Percentiles rank a stretch among this genome's conserved stretches.
Evolutionary conservation across 306 rosid species (phyloP).

Genomic region (Corylus americana): DNA sequence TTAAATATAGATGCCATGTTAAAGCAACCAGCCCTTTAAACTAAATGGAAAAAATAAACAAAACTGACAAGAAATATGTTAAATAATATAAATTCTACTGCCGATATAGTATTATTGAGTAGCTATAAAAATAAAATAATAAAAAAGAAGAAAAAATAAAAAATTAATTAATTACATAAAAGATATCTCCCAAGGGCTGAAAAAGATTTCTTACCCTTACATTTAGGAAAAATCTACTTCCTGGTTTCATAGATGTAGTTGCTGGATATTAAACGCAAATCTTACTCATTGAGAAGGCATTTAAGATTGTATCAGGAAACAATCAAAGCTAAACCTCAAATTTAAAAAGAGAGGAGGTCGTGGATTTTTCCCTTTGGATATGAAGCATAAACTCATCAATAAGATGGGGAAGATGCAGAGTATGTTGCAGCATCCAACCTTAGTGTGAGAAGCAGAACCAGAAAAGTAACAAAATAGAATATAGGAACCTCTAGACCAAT

Average conservation of each 20-base stretch:
- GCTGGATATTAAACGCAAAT: background rate
- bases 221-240: background rate
- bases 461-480: background rate
- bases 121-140: background rate
- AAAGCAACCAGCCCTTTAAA: background rate
- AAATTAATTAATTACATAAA: background rate
- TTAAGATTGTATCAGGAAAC: background rate
- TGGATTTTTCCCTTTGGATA: background rate
- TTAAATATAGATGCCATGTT: background rate
- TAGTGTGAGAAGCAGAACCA: background rate
- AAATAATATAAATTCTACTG: background rate
- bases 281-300: background rate
- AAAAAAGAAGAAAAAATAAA: no score
- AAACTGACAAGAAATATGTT: background rate
- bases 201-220: background rate
- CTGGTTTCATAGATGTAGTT: background rate
- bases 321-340: background rate
- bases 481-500: background rate
- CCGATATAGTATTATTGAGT: background rate
- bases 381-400: background rate
- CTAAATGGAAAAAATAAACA: background rate
- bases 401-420: slow-evolving; percentile 1
- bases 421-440: background rate
- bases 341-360: background rate
- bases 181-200: background rate